Percentiles rank a stretch among this genome's conserved stretches.
These are phyloP conservation scores for Fusarium sp. DNA, from an alignment of 2,329 filamentous ascomycete species.

Conservation along the genomic window DNA sequence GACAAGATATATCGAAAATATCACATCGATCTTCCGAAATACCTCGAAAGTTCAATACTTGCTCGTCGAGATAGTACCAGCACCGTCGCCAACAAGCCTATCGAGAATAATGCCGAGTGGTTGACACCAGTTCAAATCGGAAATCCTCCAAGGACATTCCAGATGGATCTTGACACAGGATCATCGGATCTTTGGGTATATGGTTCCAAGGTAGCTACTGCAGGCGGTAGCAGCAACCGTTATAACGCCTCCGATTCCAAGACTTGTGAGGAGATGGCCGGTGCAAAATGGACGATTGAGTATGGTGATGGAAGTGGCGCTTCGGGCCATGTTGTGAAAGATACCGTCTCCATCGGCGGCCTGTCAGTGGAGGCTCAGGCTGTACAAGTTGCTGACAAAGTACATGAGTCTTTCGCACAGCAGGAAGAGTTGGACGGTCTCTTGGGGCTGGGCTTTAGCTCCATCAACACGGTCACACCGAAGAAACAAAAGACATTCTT, in stretches of 20 bases:
- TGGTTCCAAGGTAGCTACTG: conserved; percentile 55
- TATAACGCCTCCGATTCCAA: conserved; percentile 53
- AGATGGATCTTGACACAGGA: conserved; percentile 59
- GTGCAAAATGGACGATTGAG: conserved; percentile 54
- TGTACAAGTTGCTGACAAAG: conserved; percentile 55
- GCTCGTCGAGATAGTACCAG: conserved; percentile 43
- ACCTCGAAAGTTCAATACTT: conserved; percentile 35
- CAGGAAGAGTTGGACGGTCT: conserved; percentile 55
- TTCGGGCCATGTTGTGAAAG: conserved; percentile 55
- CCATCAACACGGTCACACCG: conserved; percentile 56
- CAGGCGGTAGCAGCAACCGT: conserved; percentile 50
- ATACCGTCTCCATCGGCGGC: conserved; percentile 56
- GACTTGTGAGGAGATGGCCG: conserved; percentile 51
- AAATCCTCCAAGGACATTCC: conserved; percentile 54
- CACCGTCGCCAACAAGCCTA: conserved; percentile 44
- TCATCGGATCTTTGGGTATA: conserved; percentile 62
- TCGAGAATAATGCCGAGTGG: conserved; percentile 51
- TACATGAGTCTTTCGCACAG: conserved; percentile 54
- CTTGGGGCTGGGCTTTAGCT: conserved; percentile 56
- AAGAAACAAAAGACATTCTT: conserved; percentile 56
- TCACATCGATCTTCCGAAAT: conserved; percentile 45
- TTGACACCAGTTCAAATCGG: conserved; percentile 55
- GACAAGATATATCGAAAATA: conserved; percentile 52
- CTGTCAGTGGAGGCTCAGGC: conserved; percentile 54
- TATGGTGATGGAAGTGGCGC: conserved; percentile 59